phyloP scores from a whole-genome alignment of 768 basidiomycete species.

The Amanita polypyramis region DNA sequence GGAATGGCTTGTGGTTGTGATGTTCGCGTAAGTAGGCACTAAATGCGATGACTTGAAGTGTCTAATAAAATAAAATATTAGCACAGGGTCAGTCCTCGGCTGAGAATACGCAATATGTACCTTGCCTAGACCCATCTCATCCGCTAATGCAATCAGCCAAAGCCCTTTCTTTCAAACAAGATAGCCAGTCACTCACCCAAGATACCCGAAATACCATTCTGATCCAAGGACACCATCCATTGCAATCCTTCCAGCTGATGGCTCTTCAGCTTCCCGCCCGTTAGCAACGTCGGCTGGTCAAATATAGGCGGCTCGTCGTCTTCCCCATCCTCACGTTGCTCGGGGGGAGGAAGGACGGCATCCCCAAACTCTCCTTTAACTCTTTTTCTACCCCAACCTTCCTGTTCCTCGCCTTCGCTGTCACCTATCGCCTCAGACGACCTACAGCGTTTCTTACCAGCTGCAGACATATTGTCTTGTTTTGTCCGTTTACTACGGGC shows the following conservation, averaged over 20 bases:
- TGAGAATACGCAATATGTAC: constrained; percentile 21
- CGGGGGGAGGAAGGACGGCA: constrained; percentile 10
- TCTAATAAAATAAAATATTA: constrained; percentile 35
- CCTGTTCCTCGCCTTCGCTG: neutral
- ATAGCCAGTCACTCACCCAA: constrained; percentile 34
- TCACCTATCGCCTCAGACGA: neutral
- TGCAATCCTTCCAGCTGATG: constrained; percentile 93
- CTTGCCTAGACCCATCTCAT: constrained; percentile 94
- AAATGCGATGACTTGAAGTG: constrained; percentile 91
- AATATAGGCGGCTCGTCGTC: constrained; percentile 30
- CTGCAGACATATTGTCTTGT: neutral
- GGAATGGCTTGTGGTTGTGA: constrained; percentile 61
- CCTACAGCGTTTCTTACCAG: constrained; percentile 19
- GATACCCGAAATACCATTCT: constrained; percentile 79
- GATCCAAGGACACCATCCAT: constrained; percentile 87
- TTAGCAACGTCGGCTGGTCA: constrained; percentile 68
- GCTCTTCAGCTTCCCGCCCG: constrained; percentile 76
- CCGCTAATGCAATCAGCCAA: constrained; percentile 36
- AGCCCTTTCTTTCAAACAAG: neutral
- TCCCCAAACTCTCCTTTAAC: constrained; percentile 19
- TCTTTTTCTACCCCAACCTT: constrained; percentile 13
- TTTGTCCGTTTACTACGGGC: neutral
- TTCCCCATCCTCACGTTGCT: constrained; percentile 10
- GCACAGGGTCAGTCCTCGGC: constrained; percentile 7
- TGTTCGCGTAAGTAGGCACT: constrained; percentile 79